phyloP scores from a whole-genome alignment of 2,329 filamentous ascomycete genomes.

The Stylonectria norvegica region DNA sequence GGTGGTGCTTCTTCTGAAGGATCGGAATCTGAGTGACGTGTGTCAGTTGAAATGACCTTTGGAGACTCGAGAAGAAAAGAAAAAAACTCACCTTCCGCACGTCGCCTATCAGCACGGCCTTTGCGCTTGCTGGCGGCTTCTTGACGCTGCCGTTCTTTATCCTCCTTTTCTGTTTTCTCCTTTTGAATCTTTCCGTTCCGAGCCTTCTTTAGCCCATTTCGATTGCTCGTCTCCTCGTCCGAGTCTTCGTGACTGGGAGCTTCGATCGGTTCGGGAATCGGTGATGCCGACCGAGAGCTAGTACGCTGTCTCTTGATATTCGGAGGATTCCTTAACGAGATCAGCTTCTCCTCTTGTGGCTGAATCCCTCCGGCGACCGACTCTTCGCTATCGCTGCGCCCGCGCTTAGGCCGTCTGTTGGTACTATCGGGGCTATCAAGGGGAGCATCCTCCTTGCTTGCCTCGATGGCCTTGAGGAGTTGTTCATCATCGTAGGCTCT shows the following conservation, averaged over 20 bases:
- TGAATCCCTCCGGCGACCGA: slow-evolving; percentile 48
- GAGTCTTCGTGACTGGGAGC: slow-evolving; percentile 58
- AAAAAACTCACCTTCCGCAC: slow-evolving; percentile 66
- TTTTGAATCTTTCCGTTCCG: slow-evolving; percentile 58
- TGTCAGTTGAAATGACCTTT: slow-evolving; percentile 4
- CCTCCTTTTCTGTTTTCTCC: slow-evolving; percentile 65
- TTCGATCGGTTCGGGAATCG: slow-evolving; percentile 46
- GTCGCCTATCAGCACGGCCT: slow-evolving; percentile 74
- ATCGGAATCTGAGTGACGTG: slow-evolving; percentile 59
- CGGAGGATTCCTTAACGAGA: slow-evolving; percentile 59
- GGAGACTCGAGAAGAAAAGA: no score
- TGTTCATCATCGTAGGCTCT: slow-evolving; percentile 95
- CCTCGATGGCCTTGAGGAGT: slow-evolving; percentile 83
- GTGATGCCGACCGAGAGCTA: slow-evolving; percentile 67
- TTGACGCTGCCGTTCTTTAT: slow-evolving; percentile 68
- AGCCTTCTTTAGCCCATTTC: slow-evolving; percentile 57
- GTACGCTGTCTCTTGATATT: slow-evolving; percentile 80
- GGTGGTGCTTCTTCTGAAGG: slow-evolving; percentile 66
- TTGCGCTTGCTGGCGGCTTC: slow-evolving; percentile 79
- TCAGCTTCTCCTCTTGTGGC: slow-evolving; percentile 20
- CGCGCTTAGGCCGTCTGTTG: slow-evolving; percentile 71
- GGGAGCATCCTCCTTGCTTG: slow-evolving; percentile 78
- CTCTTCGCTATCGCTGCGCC: slow-evolving; percentile 91
- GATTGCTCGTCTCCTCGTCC: slow-evolving; percentile 61
- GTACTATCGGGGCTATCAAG: slow-evolving; percentile 49